Evolutionary conservation across 2,329 filamentous ascomycete genomes (phyloP).

Genomic region (Clonostachys rosea): DNA sequence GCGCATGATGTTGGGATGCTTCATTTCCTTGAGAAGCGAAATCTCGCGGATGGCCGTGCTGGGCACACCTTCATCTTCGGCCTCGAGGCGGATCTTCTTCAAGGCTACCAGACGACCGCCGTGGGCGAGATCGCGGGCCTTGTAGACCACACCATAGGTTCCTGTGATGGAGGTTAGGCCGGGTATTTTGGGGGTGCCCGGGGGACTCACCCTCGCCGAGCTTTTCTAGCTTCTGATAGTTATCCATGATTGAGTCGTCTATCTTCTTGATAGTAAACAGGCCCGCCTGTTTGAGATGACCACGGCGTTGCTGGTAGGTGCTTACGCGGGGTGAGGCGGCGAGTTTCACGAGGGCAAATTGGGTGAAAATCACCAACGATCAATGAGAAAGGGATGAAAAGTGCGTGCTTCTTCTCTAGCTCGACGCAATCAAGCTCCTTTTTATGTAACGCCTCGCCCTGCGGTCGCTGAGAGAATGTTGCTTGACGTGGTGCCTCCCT

Average conservation of each 20-base stretch:
- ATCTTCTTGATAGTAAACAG: no score
- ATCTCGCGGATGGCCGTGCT: conserved; percentile 93
- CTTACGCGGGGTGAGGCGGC: no score
- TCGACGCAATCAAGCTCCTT: no score
- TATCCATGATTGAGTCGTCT: conserved; percentile 61
- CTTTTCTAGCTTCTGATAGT: conserved; percentile 96
- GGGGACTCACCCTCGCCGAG: conserved; percentile 78
- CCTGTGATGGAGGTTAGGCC: conserved; percentile 41
- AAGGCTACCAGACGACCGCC: conserved; percentile 82
- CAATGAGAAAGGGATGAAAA: no score
- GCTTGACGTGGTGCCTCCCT: no score
- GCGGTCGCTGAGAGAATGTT: no score
- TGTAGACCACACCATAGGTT: conserved; percentile 94
- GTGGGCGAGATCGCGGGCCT: conserved; percentile 80
- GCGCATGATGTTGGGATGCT: conserved; percentile 83
- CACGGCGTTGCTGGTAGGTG: no score
- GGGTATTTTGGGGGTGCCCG: conserved; percentile 4
- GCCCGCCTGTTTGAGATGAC: no score
- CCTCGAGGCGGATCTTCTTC: conserved; percentile 94
- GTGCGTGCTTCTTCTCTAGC: no score
- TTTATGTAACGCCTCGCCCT: no score
- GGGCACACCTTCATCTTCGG: conserved; percentile 93
- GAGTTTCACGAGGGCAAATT: no score
- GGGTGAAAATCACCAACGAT: no score
- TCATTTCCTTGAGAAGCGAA: conserved; percentile 91